phyloP scores from a whole-genome alignment of 2,329 filamentous ascomycete species.

The Clonostachys byssicola region DNA sequence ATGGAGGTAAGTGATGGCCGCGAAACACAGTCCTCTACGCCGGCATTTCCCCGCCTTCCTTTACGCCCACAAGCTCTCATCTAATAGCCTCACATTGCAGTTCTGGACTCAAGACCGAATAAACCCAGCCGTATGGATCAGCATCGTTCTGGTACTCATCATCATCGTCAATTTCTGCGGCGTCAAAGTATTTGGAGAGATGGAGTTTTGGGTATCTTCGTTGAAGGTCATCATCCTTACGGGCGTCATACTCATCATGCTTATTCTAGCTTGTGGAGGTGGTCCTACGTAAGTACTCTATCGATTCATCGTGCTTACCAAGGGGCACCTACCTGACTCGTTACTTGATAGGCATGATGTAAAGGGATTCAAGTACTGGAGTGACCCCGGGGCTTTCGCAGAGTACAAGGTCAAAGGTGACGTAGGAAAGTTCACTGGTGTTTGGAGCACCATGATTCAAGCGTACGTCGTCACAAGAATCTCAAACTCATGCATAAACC shows the following conservation, averaged over 20 bases:
- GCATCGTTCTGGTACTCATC: slow-evolving; percentile 6
- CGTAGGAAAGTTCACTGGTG: slow-evolving; percentile 33
- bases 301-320: too few species aligned
- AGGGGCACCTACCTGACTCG: too few species aligned
- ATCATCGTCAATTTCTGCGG: slow-evolving; percentile 42
- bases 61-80: not conserved
- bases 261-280: slow-evolving; percentile 42
- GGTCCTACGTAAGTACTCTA: slow-evolving; percentile 19
- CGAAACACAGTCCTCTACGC: too few species aligned
- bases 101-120: slow-evolving; percentile 4
- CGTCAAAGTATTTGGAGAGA: slow-evolving; percentile 19
- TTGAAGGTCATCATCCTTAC: slow-evolving; percentile 41
- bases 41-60: too few species aligned
- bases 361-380: slow-evolving; percentile 41
- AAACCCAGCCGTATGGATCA: slow-evolving; percentile 25
- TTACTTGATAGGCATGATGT: slow-evolving; percentile 17
- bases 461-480: slow-evolving; percentile 17
- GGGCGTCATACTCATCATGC: slow-evolving; percentile 42
- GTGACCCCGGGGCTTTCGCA: slow-evolving; percentile 34
- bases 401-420: slow-evolving; percentile 29
- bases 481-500: too few species aligned
- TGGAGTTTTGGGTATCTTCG: not conserved
- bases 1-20: too few species aligned
- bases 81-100: slow-evolving; percentile 6
- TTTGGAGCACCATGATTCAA: slow-evolving; percentile 39